Base-by-base conservation (phyloP, 1,284 basidiomycete species). In the Leccinum fallax region DNA sequence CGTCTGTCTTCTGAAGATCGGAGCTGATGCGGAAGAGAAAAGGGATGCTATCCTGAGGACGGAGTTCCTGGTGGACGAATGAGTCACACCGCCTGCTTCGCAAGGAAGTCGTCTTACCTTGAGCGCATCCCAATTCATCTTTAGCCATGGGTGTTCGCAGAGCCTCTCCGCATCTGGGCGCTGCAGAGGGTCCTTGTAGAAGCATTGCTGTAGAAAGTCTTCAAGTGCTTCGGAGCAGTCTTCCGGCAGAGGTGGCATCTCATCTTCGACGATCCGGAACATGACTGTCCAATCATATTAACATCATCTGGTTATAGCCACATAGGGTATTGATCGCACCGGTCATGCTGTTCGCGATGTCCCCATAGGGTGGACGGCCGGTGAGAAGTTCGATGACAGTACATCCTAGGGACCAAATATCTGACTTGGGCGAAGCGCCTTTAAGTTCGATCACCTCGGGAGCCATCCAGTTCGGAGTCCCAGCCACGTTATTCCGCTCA, bases 401-500 rank as follows among this genome's bases (percentile, higher is more conserved):
- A 74, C 95, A 97, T 2, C 89, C 96, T 59, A 98, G 79, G 1
- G 94, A 96, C 95, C 96, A 98, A 53, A 98, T 90, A 69, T 90
- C 90, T 46, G 84, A 91, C 80, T 87, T 94, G 61, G 83, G 86
- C 63, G 80, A 91, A 61, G 81, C 87, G 62, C 86, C 92, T 80
- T 84, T 91, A 68, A 86, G 85, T 75, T 95, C 91, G 66, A 98
- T 98, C 55, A 92, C 93, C 76, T 98, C 95, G 2, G 96, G 95
- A 3, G 95, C 95, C 95, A 98, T 98, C 95, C 95, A 98, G 71
- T 98, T 97, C 4, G 95, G 95, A 5, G 95, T 98, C 11, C 95
- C 96, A 5, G 94, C 93, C 11, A 96, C 92, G 68, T 91, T 87
- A 74, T 94, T 91, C 71, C 87, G 87, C 76, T 94, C 93, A 55